These are phyloP conservation scores for Penicillium bialowiezense DNA, from an alignment of 495 filamentous ascomycete genomes.

Conservation along the genomic window DNA sequence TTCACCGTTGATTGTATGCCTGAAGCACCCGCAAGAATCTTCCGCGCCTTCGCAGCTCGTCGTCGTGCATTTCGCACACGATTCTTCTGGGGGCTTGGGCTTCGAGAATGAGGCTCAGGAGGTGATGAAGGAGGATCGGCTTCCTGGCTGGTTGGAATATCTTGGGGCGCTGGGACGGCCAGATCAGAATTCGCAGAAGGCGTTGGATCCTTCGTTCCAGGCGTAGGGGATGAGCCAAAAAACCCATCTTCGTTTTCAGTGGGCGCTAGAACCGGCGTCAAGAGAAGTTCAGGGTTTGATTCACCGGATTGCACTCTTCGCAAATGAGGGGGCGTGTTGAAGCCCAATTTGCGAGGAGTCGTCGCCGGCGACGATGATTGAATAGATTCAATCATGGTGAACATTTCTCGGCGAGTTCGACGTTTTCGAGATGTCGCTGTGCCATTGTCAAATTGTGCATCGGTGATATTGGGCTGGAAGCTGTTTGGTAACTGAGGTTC, in stretches of 20 bases:
- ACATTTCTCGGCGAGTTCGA: constrained; percentile 58
- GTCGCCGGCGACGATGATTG: constrained; percentile 53
- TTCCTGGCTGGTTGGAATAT: constrained; percentile 14
- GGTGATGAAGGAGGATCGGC: constrained; percentile 42
- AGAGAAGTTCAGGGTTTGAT: constrained; percentile 28
- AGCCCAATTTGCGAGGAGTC: constrained; percentile 29
- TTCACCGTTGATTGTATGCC: constrained; percentile 9
- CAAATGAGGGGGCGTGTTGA: constrained; percentile 37
- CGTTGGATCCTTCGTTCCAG: constrained; percentile 46
- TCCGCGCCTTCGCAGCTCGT: constrained; percentile 18
- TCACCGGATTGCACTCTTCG: constrained; percentile 22
- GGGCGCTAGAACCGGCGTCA: constrained; percentile 48
- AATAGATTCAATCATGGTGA: constrained; percentile 69
- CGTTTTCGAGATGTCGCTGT: constrained; percentile 28
- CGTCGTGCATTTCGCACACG: constrained; percentile 10
- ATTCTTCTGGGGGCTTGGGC: constrained; percentile 24
- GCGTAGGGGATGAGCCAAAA: constrained; percentile 81
- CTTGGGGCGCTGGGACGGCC: constrained; percentile 14
- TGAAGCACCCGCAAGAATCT: constrained; percentile 2
- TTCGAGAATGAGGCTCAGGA: constrained; percentile 28
- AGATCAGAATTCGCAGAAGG: constrained; percentile 19
- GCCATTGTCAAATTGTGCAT: background rate
- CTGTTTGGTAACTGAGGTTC: constrained; percentile 16
- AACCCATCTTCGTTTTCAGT: constrained; percentile 55
- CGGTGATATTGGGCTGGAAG: background rate